Evolutionary conservation across 108 stramenopile species (phyloP), one percentile per base, ranked within the genome.

Genomic region (Stephanodiscus triporus): DNA sequence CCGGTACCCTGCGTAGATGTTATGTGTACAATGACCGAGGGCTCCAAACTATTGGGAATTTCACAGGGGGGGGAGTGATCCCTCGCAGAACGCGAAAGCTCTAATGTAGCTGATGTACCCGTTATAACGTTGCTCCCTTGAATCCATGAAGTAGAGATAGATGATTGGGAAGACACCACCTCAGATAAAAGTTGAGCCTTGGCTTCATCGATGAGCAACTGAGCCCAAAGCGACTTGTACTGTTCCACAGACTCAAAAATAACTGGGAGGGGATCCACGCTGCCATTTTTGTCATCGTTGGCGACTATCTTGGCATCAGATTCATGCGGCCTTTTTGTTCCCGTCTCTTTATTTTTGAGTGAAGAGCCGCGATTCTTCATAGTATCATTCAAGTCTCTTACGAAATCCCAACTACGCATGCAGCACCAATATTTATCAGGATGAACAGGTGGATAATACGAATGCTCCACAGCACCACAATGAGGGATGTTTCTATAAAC

Each of bases 121-220:
- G 60, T 36, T 9, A 37, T 36, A 51, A 80, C 1, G 17, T 54
- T 42, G 3, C 53, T 42, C 20, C 62, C 42, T 51, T 65, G 62
- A 30, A 69, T 57, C 72, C 72, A 73, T n/a, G 72, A 20, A 36
- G 78, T 70, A 19, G 58, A 34, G 32, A 54, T 42, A 40, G 79
- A 69, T 45, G 73, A 70, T 68, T 79, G 79, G 19, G 71, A 67
- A 17, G 80, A 63, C 14, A 77, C 70, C 4, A 84, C 70, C 29
- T 81, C 84, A 19, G 84, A 84, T 48, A 84, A 20, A 0, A 84
- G 51, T 48, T 84, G 84, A 56, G 84, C 84, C 55, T 81, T 84
- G n/a, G 80, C 74, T 62, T 84, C 84, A 10, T 73, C 53, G 20
- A 84, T 69, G 40, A 77, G 63, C 54, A 84, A 73, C 8, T 80